phyloP scores from a whole-genome alignment of 345 rosid species.

The Acer yangbiense region DNA sequence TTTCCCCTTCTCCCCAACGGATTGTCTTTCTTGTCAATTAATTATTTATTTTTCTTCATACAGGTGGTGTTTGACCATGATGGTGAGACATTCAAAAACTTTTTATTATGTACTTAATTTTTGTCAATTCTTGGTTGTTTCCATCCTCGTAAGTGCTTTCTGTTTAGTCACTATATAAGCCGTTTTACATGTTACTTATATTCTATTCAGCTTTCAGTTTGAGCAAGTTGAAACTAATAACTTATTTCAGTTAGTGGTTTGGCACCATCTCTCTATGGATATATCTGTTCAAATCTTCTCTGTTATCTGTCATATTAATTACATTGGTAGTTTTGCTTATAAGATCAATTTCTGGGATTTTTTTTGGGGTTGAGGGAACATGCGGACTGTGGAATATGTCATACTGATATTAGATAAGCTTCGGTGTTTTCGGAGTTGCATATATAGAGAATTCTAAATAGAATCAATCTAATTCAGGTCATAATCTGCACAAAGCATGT shows the following conservation, averaged over 20 bases:
- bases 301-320: background rate
- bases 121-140: background rate
- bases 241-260: background rate
- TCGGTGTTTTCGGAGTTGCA: background rate
- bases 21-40: slow-evolving; percentile 27
- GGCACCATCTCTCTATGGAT: background rate
- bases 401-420: background rate
- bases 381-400: background rate
- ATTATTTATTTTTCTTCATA: slow-evolving; percentile 29
- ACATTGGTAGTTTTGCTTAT: background rate
- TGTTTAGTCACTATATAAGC: background rate
- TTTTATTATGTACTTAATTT: slow-evolving; percentile 4
- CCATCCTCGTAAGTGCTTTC: background rate
- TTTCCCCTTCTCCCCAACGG: background rate
- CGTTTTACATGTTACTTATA: background rate
- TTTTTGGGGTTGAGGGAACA: background rate
- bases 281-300: background rate
- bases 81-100: slow-evolving; percentile 53
- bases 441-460: background rate
- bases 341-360: background rate
- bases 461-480: background rate
- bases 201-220: background rate
- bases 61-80: slow-evolving; percentile 99
- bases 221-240: background rate
- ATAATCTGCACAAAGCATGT: background rate